Conservation (phyloP, 352 stramenopile genomes). For the Phytophthora syringae region DNA sequence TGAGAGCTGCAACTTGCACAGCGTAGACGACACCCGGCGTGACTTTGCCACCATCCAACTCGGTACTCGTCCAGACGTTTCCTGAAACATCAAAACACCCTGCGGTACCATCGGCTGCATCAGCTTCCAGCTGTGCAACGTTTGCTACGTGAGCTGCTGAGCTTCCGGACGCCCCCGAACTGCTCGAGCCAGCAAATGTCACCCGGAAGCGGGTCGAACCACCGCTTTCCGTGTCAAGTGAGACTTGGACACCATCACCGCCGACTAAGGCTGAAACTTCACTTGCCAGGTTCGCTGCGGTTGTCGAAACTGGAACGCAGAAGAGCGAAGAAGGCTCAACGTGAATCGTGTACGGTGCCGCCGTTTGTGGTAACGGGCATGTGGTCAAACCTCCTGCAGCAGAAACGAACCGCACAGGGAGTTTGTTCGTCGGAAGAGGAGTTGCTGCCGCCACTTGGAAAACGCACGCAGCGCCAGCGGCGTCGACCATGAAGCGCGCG, state of each 20-base stretch:
- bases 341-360: constrained; percentile 58
- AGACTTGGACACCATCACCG: constrained; percentile 63
- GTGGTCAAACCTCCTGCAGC: constrained; percentile 3
- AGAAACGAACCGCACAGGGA: constrained; percentile 48
- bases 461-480: constrained; percentile 45
- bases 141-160: constrained; percentile 26
- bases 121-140: constrained; percentile 52
- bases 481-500: constrained; percentile 72
- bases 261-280: constrained; percentile 51
- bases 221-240: constrained; percentile 50
- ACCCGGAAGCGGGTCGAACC: constrained; percentile 68
- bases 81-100: constrained; percentile 57
- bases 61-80: constrained; percentile 66
- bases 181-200: constrained; percentile 86
- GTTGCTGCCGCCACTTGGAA: constrained; percentile 61
- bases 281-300: constrained; percentile 30
- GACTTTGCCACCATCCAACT: constrained; percentile 86
- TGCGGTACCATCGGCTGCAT: constrained; percentile 60
- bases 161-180: constrained; percentile 45
- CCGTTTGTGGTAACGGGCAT: constrained; percentile 48
- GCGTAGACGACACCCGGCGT: constrained; percentile 88
- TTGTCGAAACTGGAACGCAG: constrained; percentile 54
- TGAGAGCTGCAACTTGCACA: constrained; percentile 90
- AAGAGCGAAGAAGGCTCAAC: constrained; percentile 46
- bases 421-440: constrained; percentile 35